These are phyloP conservation scores for Leptographium procerum DNA, from an alignment of 2,329 filamentous ascomycete species.

Conservation along the genomic window DNA sequence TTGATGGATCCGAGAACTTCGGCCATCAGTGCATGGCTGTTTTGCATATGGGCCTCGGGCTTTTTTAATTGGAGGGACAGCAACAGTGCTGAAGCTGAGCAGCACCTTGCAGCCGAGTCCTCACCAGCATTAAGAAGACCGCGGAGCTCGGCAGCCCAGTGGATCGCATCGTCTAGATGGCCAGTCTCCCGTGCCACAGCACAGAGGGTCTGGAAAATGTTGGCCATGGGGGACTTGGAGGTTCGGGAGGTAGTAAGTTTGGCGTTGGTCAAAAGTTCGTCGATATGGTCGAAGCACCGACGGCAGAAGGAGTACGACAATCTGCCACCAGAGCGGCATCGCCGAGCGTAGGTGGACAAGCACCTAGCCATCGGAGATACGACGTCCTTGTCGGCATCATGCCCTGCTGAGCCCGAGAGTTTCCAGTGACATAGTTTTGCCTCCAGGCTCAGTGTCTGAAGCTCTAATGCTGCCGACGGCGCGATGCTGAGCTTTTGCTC, in stretches of 20 bases:
- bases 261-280: conserved; percentile 22
- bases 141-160: conserved; percentile 41
- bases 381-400: conserved; percentile 51
- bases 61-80: conserved; percentile 42
- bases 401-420: conserved; percentile 42
- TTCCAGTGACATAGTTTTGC: conserved; percentile 55
- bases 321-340: conserved; percentile 25
- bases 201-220: conserved; percentile 40
- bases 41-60: conserved; percentile 22
- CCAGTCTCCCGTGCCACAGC: conserved; percentile 31
- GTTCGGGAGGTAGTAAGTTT: conserved; percentile 21
- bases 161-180: conserved; percentile 38
- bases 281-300: conserved; percentile 24
- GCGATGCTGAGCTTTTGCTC: conserved; percentile 43
- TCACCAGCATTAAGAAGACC: conserved; percentile 23
- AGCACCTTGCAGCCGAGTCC: conserved; percentile 38
- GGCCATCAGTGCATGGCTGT: conserved; percentile 28
- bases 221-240: conserved; percentile 31
- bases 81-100: conserved; percentile 42
- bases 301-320: conserved; percentile 29
- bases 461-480: conserved; percentile 45
- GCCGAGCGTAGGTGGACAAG: conserved; percentile 47
- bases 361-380: conserved; percentile 54
- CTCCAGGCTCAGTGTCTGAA: conserved; percentile 54
- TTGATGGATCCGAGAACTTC: conserved; percentile 44